Conservation (phyloP, 2,329 filamentous ascomycete genomes). For the Domatiomyces catenatus region DNA sequence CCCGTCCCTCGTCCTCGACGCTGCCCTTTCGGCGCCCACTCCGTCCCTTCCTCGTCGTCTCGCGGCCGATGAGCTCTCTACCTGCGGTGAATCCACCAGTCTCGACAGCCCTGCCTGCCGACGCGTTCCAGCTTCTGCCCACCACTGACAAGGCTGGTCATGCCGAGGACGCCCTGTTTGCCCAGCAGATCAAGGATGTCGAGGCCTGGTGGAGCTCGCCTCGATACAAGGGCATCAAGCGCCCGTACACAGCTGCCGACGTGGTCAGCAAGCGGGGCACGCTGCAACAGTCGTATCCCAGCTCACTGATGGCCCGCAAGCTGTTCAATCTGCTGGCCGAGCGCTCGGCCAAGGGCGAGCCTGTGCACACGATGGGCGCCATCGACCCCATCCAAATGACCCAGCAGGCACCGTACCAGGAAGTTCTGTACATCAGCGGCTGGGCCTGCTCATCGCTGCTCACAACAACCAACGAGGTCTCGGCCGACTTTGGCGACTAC, state of each 20-base stretch:
- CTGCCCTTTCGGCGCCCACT: neutral
- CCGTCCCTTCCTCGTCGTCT: conserved; percentile 3
- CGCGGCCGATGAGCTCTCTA: conserved; percentile 40
- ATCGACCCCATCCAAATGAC: conserved; percentile 99
- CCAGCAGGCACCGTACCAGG: conserved; percentile 88
- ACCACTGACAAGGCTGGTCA: conserved; percentile 61
- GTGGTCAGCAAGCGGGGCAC: conserved; percentile 87
- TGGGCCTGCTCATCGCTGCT: conserved; percentile 94
- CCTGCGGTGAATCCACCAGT: conserved; percentile 45
- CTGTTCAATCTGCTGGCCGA: conserved; percentile 79
- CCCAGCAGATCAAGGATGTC: conserved; percentile 69
- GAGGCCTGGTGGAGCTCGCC: conserved; percentile 80
- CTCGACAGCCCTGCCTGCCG: conserved; percentile 47
- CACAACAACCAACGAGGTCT: conserved; percentile 92
- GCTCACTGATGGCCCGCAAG: conserved; percentile 87
- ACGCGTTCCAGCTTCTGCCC: conserved; percentile 73
- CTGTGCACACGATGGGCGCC: conserved; percentile 92
- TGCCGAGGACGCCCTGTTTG: conserved; percentile 72
- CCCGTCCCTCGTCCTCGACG: neutral
- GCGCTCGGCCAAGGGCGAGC: conserved; percentile 60
- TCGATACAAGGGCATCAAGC: conserved; percentile 74
- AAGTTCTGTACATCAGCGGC: conserved; percentile 88
- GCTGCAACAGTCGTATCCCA: conserved; percentile 74
- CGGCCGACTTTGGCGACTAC: conserved; percentile 94
- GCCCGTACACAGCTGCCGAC: conserved; percentile 78